phyloP scores from a whole-genome alignment of 2,329 filamentous ascomycete genomes.

The Penicillium glabrum region DNA sequence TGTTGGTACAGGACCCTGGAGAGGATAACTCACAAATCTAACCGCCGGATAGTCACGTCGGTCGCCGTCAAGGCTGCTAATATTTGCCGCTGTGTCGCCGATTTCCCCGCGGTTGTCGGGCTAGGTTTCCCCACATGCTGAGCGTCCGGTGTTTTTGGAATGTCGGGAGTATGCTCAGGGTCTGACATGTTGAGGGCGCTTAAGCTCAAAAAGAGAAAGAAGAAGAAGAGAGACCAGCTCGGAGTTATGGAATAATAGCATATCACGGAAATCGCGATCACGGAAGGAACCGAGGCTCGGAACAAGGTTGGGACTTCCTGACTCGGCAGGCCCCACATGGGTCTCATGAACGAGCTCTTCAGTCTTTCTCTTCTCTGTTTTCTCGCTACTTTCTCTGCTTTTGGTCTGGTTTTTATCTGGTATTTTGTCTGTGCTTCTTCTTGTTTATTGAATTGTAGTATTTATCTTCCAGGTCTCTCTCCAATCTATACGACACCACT shows the following conservation, averaged over 20 bases:
- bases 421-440: too few species aligned
- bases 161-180: slow-evolving; percentile 12
- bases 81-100: slow-evolving; percentile 23
- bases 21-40: slow-evolving; percentile 27
- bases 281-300: slow-evolving; percentile 31
- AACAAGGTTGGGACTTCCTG: slow-evolving; percentile 16
- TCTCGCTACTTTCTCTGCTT: too few species aligned
- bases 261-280: slow-evolving; percentile 5
- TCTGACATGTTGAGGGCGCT: slow-evolving; percentile 22
- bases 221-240: slow-evolving; percentile 4
- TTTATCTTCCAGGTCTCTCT: too few species aligned
- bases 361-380: too few species aligned
- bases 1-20: background rate
- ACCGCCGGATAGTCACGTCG: slow-evolving; percentile 30
- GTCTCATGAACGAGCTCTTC: background rate
- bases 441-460: too few species aligned
- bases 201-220: background rate
- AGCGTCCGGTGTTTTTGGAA: slow-evolving; percentile 10
- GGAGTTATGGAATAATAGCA: background rate
- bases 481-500: background rate
- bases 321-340: slow-evolving; percentile 8
- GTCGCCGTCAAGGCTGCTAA: slow-evolving; percentile 27
- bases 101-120: slow-evolving; percentile 22
- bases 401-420: too few species aligned
- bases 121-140: slow-evolving; percentile 18